Base-by-base conservation (phyloP, 2,329 filamentous ascomycete species). In the Dryadomyces quercus-mongolicae region DNA sequence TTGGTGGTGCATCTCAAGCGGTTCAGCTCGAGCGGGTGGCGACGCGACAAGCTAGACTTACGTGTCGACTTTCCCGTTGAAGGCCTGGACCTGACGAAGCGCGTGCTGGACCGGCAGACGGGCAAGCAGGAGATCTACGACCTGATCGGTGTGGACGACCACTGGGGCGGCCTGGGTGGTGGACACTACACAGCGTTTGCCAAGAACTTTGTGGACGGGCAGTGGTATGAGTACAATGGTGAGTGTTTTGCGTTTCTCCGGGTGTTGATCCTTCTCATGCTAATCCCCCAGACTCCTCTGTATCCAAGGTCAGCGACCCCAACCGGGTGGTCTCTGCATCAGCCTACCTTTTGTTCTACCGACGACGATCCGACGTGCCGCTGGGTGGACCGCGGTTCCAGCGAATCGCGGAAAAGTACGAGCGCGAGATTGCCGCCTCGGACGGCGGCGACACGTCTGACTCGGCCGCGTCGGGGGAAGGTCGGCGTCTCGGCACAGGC, bases 191-290 rank as follows among this genome's bases (percentile, higher is more conserved):
- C 91, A 20, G 93, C 93, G 31, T 91, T 84, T 67, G 91, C 90
- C 43, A 91, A 89, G 72, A 97, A 95, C 67, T 96, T 95, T 68
- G 76, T 87, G 57, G 89, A 95, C 63, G 80, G 80, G 55, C 76
- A 86, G 67, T 98, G 93, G 93, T 96, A 96, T 67, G 88, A 94
- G 61, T 97, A 94, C 68, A 97, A 98, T 67, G 92, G 91, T 93
- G 75, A 70, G 84, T 42, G 83, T 46, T 47, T 38, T 13, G 3
- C 42, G 31, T 38, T 20, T 20, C 2, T 40, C 13, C 18, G 21
- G 1, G 25, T 2, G 12, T 31, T 18, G 43, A 5, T 7, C 6
- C 13, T 25, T 48, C 40, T 22, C 6, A n/a, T n/a, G 45, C 20
- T 18, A 16, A 51, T n/a, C 31, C 9, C 5, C 9, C 43, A 95